Conservation (phyloP, 768 basidiomycete species). For the Holtermanniella nyarrowii region DNA sequence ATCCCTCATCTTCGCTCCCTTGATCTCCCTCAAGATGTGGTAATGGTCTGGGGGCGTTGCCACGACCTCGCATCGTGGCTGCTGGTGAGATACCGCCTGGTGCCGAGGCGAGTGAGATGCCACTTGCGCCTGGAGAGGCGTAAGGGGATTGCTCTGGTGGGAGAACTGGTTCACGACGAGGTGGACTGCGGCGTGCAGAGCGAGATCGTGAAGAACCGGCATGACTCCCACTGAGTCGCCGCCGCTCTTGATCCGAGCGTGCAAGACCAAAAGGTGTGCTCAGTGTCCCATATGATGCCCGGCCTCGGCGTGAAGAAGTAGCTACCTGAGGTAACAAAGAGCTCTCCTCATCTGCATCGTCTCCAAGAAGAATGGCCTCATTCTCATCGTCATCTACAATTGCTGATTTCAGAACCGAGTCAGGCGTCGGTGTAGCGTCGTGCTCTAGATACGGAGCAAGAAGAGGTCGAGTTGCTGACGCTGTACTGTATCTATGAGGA, state of each 20-base stretch:
- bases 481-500: slow-evolving; percentile 10
- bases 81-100: background rate
- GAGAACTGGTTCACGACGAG: background rate
- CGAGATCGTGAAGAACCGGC: background rate
- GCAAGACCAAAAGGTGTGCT: background rate
- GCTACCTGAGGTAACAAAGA: background rate
- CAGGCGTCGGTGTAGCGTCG: slow-evolving; percentile 1
- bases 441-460: slow-evolving; percentile 1
- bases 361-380: slow-evolving; percentile 5
- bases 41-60: background rate
- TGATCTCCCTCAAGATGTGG: slow-evolving; percentile 9
- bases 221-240: background rate
- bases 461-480: slow-evolving; percentile 2
- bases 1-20: slow-evolving; percentile 20
- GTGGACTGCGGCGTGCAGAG: background rate
- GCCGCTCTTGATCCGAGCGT: background rate
- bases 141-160: background rate
- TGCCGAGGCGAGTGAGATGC: background rate
- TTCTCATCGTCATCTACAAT: slow-evolving; percentile 10
- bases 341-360: slow-evolving; percentile 1
- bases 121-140: background rate
- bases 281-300: background rate
- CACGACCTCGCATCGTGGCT: slow-evolving; percentile 1
- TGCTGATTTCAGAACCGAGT: slow-evolving; percentile 8
- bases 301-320: background rate